These are phyloP conservation scores for Azolla pinnata DNA, from an alignment of 75 land plant genomes.

Conservation along the genomic window DNA sequence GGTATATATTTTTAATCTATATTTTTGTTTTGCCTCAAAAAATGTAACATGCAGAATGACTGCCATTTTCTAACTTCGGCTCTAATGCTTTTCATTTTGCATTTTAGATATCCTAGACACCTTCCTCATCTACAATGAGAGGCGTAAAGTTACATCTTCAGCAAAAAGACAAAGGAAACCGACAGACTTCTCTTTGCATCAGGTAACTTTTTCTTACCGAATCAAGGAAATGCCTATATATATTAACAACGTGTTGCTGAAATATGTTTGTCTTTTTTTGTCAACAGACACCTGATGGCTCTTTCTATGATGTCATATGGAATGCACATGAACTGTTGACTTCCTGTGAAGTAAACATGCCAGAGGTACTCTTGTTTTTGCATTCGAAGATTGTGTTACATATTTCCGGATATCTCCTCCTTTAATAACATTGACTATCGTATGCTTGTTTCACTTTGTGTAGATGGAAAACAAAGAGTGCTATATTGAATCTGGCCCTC, in stretches of 20 bases:
- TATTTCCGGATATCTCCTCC: neutral
- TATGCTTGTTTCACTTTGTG: too few relatives aligned
- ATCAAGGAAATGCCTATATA: neutral
- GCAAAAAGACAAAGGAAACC: constrained; percentile 78
- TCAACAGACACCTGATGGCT: constrained; percentile 94
- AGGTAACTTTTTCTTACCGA: constrained; percentile 30
- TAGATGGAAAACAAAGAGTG: constrained; percentile 69
- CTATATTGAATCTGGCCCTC: constrained; percentile 70
- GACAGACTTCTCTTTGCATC: constrained; percentile 57
- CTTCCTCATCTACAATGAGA: constrained; percentile 74
- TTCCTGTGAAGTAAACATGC: constrained; percentile 48
- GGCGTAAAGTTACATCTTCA: constrained; percentile 93
- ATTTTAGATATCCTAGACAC: constrained; percentile 48
- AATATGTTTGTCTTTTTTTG: constrained; percentile 3
- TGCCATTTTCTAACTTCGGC: too few relatives aligned
- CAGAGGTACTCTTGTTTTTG: constrained; percentile 45
- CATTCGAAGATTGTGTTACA: neutral
- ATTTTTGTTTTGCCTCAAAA: too few relatives aligned
- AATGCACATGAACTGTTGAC: constrained; percentile 83
- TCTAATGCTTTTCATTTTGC: too few relatives aligned
- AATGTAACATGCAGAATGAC: too few relatives aligned
- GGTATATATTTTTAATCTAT: too few relatives aligned
- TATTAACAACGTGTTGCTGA: too few relatives aligned
- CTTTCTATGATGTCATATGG: constrained; percentile 72
- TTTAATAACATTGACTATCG: neutral